Evolutionary conservation across 2,329 filamentous ascomycete genomes (phyloP).

Genomic region (Hypocreales sp.): DNA sequence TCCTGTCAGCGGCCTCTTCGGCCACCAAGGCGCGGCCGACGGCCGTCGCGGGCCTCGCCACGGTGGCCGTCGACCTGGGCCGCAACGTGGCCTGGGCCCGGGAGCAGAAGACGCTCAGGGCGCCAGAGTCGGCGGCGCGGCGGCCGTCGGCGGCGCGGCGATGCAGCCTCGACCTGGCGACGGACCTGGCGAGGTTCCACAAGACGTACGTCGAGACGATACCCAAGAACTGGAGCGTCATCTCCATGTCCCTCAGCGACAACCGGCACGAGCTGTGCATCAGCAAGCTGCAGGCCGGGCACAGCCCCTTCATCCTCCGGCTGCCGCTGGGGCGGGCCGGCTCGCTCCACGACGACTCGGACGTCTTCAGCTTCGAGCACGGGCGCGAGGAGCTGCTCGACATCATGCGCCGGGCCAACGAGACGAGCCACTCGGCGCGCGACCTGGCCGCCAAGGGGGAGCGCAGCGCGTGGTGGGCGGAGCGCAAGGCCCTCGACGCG

Average conservation of each 20-base stretch:
- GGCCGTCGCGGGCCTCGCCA: slow-evolving; percentile 40
- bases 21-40: slow-evolving; percentile 27
- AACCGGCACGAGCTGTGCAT: slow-evolving; percentile 73
- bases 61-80: slow-evolving; percentile 51
- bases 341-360: slow-evolving; percentile 60
- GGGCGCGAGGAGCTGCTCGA: slow-evolving; percentile 68
- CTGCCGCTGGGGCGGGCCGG: slow-evolving; percentile 73
- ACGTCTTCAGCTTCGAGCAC: slow-evolving; percentile 70
- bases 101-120: slow-evolving; percentile 43
- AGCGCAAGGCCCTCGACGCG: slow-evolving; percentile 64
- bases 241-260: slow-evolving; percentile 76
- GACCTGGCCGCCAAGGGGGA: slow-evolving; percentile 61
- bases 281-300: slow-evolving; percentile 63
- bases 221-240: slow-evolving; percentile 65
- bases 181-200: slow-evolving; percentile 52
- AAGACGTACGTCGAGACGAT: slow-evolving; percentile 74
- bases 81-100: slow-evolving; percentile 53
- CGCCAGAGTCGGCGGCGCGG: slow-evolving; percentile 7
- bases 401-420: slow-evolving; percentile 69
- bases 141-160: slow-evolving; percentile 14
- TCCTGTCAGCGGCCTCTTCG: slow-evolving; percentile 48
- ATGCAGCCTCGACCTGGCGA: slow-evolving; percentile 28
- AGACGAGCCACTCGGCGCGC: slow-evolving; percentile 58
- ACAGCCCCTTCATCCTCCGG: slow-evolving; percentile 72
- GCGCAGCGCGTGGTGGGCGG: slow-evolving; percentile 78